Evolutionary conservation across 768 basidiomycete species (phyloP).

Genomic region (Psilocybe cubensis): DNA sequence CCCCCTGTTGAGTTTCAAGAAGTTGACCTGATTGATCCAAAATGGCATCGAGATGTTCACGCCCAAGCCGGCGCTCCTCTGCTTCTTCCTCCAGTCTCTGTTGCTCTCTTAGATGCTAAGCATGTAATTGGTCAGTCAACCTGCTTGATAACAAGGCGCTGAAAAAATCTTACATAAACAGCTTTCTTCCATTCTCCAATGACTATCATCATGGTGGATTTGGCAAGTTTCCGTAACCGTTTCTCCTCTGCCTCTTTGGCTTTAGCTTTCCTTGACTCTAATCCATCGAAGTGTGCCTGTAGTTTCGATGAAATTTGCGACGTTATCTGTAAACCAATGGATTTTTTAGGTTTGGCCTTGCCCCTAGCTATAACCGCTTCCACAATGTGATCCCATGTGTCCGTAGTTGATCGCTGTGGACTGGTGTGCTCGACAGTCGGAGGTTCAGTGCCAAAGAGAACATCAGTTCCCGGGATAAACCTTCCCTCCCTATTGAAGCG

Average conservation of each 20-base stretch:
- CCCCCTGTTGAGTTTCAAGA: slow-evolving; percentile 80
- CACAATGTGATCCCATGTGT: slow-evolving; percentile 65
- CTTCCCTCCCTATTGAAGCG: slow-evolving; percentile 39
- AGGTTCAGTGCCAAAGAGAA: slow-evolving; percentile 31
- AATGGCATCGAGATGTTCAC: slow-evolving; percentile 88
- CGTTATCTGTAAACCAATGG: slow-evolving; percentile 42
- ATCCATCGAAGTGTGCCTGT: slow-evolving; percentile 74
- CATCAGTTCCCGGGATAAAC: slow-evolving; percentile 42
- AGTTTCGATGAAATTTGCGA: slow-evolving; percentile 68
- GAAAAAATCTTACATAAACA: slow-evolving; percentile 64
- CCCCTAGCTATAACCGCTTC: slow-evolving; percentile 40
- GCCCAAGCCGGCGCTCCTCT: slow-evolving; percentile 80
- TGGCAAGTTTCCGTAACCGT: slow-evolving; percentile 66
- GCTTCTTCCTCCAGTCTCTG: slow-evolving; percentile 64
- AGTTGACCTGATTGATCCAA: slow-evolving; percentile 88
- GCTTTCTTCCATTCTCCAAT: slow-evolving; percentile 88
- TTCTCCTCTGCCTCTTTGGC: slow-evolving; percentile 65
- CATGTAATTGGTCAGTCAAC: neutral
- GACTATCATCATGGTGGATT: slow-evolving; percentile 71
- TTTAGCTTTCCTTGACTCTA: slow-evolving; percentile 64
- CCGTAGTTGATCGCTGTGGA: slow-evolving; percentile 39
- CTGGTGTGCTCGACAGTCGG: slow-evolving; percentile 27
- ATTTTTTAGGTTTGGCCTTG: slow-evolving; percentile 29
- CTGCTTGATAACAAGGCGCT: neutral
- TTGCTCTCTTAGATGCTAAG: slow-evolving; percentile 75